These are phyloP conservation scores for Davidsoniella eucalypti DNA, from an alignment of 2,329 filamentous ascomycete genomes.

Conservation along the genomic window DNA sequence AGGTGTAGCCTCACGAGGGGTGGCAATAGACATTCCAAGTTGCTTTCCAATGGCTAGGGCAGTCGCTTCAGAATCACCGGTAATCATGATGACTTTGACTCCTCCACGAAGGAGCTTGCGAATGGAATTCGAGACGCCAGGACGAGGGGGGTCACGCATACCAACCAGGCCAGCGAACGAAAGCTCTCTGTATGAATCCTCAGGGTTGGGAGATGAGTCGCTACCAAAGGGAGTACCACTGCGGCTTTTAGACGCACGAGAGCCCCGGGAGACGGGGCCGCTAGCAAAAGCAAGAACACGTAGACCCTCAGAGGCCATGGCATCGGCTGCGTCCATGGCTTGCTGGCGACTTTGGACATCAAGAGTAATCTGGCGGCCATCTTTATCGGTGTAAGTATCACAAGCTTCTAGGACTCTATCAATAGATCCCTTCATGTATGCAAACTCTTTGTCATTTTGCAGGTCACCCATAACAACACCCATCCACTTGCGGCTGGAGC, in stretches of 20 bases:
- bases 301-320: slow-evolving; percentile 77
- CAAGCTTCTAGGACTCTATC: slow-evolving; percentile 76
- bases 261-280: slow-evolving; percentile 44
- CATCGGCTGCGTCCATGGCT: slow-evolving; percentile 62
- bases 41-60: slow-evolving; percentile 87
- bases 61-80: slow-evolving; percentile 87
- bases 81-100: slow-evolving; percentile 98
- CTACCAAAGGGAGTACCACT: slow-evolving; percentile 32
- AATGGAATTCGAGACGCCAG: slow-evolving; percentile 79
- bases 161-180: slow-evolving; percentile 86
- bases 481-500: slow-evolving; percentile 98
- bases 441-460: slow-evolving; percentile 54
- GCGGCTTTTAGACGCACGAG: slow-evolving; percentile 7
- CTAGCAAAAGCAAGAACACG: slow-evolving; percentile 89
- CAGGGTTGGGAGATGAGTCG: slow-evolving; percentile 30
- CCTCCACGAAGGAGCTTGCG: slow-evolving; percentile 80
- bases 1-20: slow-evolving; percentile 30
- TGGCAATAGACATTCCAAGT: slow-evolving; percentile 74
- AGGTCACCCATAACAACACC: slow-evolving; percentile 64
- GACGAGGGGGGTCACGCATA: slow-evolving; percentile 91
- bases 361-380: slow-evolving; percentile 72
- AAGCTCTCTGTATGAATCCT: slow-evolving; percentile 66
- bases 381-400: slow-evolving; percentile 74
- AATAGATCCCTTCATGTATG: slow-evolving; percentile 89
- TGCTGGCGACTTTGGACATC: slow-evolving; percentile 61